Percentiles rank a stretch among this genome's conserved stretches.
phyloP scores from a whole-genome alignment of 2,329 filamentous ascomycete species.

The Apiospora saccharicola region DNA sequence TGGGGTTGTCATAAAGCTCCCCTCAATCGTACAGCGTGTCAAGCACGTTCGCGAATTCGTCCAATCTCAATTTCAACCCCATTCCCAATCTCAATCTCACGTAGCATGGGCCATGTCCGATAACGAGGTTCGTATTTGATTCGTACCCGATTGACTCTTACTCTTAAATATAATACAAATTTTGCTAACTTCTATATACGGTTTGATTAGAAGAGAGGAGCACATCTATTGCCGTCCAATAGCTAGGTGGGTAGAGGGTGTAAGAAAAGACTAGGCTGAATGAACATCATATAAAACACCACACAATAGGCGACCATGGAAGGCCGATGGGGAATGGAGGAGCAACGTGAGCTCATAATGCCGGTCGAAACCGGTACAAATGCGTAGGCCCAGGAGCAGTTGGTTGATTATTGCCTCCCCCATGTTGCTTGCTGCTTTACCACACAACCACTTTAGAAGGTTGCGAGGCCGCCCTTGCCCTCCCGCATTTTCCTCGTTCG shows the following conservation, averaged over 20 bases:
- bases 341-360: background rate
- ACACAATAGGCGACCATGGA: background rate
- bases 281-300: constrained; percentile 11
- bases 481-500: constrained; percentile 56
- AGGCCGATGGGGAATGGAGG: background rate
- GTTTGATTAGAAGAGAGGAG: constrained; percentile 13
- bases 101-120: background rate
- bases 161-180: constrained; percentile 11
- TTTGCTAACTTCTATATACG: constrained; percentile 15
- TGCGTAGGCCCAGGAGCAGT: background rate
- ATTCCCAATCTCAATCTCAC: background rate
- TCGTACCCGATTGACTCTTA: constrained; percentile 9
- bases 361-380: background rate
- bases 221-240: constrained; percentile 19
- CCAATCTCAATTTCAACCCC: too few relatives aligned
- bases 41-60: too few relatives aligned
- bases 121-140: background rate
- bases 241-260: constrained; percentile 9
- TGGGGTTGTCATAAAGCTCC: background rate
- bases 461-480: constrained; percentile 42
- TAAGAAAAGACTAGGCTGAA: background rate
- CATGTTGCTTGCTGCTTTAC: background rate
- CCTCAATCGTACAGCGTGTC: too few relatives aligned
- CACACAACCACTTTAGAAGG: constrained; percentile 38
- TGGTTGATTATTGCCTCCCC: background rate